Evolutionary conservation across 805 yeast genomes (phyloP).

Genomic region (Saccharomycopsis capsularis): DNA sequence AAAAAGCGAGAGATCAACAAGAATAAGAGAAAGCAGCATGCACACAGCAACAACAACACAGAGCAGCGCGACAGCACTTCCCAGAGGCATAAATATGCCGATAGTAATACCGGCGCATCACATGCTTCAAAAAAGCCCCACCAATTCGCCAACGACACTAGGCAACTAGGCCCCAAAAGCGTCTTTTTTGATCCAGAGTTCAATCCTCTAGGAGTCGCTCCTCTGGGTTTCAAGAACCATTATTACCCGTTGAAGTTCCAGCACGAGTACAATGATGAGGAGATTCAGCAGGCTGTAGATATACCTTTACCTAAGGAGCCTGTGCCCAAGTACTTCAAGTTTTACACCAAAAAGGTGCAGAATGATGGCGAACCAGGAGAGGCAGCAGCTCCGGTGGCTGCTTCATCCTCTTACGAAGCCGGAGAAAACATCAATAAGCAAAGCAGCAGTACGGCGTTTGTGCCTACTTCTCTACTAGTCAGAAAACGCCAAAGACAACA

Average conservation of each 20-base stretch:
- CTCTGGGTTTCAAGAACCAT: conserved; percentile 15
- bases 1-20: conserved; percentile 2
- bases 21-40: conserved; percentile 1
- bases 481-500: not conserved
- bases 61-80: not conserved
- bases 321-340: conserved; percentile 19
- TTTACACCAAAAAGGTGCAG: not conserved
- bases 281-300: not conserved
- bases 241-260: conserved; percentile 16
- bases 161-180: conserved; percentile 15
- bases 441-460: not conserved
- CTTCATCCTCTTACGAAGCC: not conserved
- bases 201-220: conserved; percentile 19
- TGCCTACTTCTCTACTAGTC: too few relatives aligned
- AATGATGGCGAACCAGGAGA: not conserved
- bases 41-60: not conserved
- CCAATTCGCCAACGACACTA: not conserved
- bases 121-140: not conserved
- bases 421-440: conserved; percentile 5
- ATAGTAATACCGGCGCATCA: too few relatives aligned
- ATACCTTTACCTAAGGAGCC: conserved; percentile 20
- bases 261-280: conserved; percentile 2
- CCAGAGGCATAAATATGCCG: too few relatives aligned
- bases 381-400: not conserved
- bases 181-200: conserved; percentile 21